A percentile compares a stretch with the other conserved stretches of the same genome.
These are phyloP conservation scores for Tinospora cordifolia DNA, from an alignment of 164 flowering plant genomes.

Conservation along the genomic window DNA sequence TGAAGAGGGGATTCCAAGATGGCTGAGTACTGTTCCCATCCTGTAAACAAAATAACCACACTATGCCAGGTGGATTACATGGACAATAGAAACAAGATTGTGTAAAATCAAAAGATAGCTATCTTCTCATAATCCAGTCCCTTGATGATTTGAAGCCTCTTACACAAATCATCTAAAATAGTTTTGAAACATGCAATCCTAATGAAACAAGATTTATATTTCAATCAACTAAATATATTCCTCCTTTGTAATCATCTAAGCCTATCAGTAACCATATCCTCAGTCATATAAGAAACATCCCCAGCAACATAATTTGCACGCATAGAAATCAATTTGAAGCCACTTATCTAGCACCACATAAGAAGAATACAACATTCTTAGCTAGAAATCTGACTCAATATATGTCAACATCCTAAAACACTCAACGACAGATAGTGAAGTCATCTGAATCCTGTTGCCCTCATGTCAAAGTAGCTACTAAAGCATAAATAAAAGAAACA, in stretches of 20 bases:
- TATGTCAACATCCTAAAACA: background rate
- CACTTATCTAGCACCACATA: background rate
- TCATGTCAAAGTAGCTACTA: background rate
- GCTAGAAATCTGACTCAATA: background rate
- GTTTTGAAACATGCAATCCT: no score
- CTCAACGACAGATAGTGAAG: background rate
- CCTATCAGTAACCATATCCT: background rate
- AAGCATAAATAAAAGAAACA: background rate
- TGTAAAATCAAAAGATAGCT: no score
- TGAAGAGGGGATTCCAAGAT: constrained; percentile 44
- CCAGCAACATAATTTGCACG: background rate
- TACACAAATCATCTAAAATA: no score
- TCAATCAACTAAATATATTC: no score
- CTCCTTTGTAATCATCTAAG: background rate
- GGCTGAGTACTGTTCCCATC: constrained; percentile 75
- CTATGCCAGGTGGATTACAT: constrained; percentile 1
- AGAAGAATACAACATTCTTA: no score
- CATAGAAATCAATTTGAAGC: background rate
- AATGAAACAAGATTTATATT: no score
- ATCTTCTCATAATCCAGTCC: no score
- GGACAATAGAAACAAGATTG: no score
- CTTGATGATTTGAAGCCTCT: no score
- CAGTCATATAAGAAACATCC: background rate
- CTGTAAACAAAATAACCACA: constrained; percentile 34
- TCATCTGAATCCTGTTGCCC: background rate